Percentiles rank a stretch among this genome's conserved stretches.
Evolutionary conservation across 2,329 filamentous ascomycete genomes (phyloP).

Genomic region (Neonectria neomacrospora): DNA sequence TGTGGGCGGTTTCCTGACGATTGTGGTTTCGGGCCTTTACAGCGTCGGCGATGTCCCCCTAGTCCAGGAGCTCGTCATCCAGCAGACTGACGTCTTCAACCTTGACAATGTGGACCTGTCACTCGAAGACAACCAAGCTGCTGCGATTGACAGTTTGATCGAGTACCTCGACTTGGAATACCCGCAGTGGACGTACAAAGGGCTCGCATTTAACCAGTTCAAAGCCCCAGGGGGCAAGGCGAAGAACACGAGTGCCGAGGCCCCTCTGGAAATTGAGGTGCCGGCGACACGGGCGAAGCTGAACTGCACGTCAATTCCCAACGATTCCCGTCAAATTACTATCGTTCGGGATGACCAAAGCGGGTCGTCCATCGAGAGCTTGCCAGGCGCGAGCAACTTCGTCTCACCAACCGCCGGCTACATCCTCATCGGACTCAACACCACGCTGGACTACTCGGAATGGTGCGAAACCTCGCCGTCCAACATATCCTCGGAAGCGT

Average conservation of each 20-base stretch:
- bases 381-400: slow-evolving; percentile 21
- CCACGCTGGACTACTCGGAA: slow-evolving; percentile 30
- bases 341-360: slow-evolving; percentile 21
- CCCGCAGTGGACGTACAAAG: slow-evolving; percentile 47
- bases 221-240: slow-evolving; percentile 19
- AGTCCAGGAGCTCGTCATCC: slow-evolving; percentile 38
- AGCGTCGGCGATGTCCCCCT: slow-evolving; percentile 40
- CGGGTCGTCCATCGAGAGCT: slow-evolving; percentile 3
- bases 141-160: slow-evolving; percentile 42
- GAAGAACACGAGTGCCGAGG: slow-evolving; percentile 19
- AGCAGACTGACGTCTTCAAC: slow-evolving; percentile 44
- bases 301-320: slow-evolving; percentile 34
- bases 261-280: slow-evolving; percentile 29
- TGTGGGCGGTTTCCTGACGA: slow-evolving; percentile 34
- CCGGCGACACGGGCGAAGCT: slow-evolving; percentile 35
- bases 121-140: slow-evolving; percentile 37
- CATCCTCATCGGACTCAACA: slow-evolving; percentile 35
- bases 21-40: slow-evolving; percentile 43
- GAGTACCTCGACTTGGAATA: slow-evolving; percentile 45
- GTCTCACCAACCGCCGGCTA: slow-evolving; percentile 10
- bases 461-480: slow-evolving; percentile 34
- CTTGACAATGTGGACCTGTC: slow-evolving; percentile 36
- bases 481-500: slow-evolving; percentile 20
- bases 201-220: slow-evolving; percentile 43
- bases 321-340: slow-evolving; percentile 23